Evolutionary conservation across 495 filamentous ascomycete genomes (phyloP).

Genomic region (Darksidea phi): DNA sequence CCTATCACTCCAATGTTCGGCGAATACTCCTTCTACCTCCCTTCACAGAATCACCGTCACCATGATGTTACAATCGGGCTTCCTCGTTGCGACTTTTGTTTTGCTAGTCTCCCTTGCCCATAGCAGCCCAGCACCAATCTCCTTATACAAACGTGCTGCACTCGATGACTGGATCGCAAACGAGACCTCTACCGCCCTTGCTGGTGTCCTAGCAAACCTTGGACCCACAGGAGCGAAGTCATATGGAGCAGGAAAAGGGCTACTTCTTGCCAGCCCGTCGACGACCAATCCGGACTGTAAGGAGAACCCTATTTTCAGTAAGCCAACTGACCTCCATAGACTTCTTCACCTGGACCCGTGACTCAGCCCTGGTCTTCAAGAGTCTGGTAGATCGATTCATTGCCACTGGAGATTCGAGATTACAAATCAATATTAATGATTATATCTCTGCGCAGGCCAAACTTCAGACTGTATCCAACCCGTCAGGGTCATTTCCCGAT

Average conservation of each 20-base stretch:
- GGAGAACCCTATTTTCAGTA: neutral
- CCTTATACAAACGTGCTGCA: conserved; percentile 4
- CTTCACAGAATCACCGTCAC: neutral
- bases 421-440: conserved; percentile 55
- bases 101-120: neutral
- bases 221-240: conserved; percentile 11
- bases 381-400: conserved; percentile 58
- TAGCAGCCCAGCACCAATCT: neutral
- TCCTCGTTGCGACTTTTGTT: neutral
- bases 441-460: conserved; percentile 58
- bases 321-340: conserved; percentile 17
- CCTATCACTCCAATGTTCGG: too few species aligned
- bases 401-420: conserved; percentile 48
- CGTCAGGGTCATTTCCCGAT: conserved; percentile 52
- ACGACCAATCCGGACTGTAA: conserved; percentile 9
- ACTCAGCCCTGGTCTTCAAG: conserved; percentile 62
- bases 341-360: conserved; percentile 70
- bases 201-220: conserved; percentile 16
- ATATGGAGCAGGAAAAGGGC: conserved; percentile 4
- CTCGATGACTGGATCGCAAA: conserved; percentile 11
- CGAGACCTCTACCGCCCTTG: conserved; percentile 4
- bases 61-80: neutral
- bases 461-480: conserved; percentile 60
- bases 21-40: neutral
- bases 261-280: conserved; percentile 22